Evolutionary conservation across 2,329 filamentous ascomycete species (phyloP).

Genomic region (Neoascochyta sp.): DNA sequence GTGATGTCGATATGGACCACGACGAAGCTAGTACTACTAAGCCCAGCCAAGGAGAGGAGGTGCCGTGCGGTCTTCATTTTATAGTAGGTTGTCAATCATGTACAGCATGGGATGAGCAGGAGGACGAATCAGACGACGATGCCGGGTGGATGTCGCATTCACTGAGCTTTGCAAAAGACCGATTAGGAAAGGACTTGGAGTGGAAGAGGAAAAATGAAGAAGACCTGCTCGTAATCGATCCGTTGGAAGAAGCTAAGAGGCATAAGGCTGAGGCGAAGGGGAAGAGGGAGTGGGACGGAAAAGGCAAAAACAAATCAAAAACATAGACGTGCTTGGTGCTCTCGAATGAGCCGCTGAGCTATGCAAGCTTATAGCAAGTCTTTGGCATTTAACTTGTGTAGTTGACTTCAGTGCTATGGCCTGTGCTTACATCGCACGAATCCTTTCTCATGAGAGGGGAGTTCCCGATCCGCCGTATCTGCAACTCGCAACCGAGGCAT

Average conservation of each 20-base stretch:
- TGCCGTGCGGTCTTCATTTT: slow-evolving; percentile 88
- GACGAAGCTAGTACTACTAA: slow-evolving; percentile 3
- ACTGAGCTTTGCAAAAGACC: slow-evolving; percentile 83
- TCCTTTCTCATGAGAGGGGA: no score
- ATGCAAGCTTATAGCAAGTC: no score
- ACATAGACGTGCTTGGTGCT: no score
- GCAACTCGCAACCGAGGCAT: no score
- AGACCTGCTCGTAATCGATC: slow-evolving; percentile 89
- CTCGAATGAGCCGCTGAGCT: no score
- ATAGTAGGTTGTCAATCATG: slow-evolving; percentile 94
- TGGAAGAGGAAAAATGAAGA: slow-evolving; percentile 91
- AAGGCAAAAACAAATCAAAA: slow-evolving; percentile 20
- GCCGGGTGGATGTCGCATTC: slow-evolving; percentile 82
- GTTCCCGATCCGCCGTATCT: no score
- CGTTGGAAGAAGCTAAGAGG: slow-evolving; percentile 73
- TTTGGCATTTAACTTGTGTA: no score
- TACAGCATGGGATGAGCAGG: slow-evolving; percentile 71
- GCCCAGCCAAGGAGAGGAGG: slow-evolving; percentile 35
- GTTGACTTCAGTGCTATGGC: no score
- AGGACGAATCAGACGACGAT: slow-evolving; percentile 55
- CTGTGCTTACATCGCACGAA: no score
- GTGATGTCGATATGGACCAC: slow-evolving; percentile 13
- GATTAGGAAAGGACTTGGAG: slow-evolving; percentile 81
- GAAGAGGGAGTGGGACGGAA: slow-evolving; percentile 26
- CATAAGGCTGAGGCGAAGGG: slow-evolving; percentile 58